These are phyloP conservation scores for Aspergillus sclerotialis DNA, from an alignment of 2,329 filamentous ascomycete genomes.

Conservation along the genomic window DNA sequence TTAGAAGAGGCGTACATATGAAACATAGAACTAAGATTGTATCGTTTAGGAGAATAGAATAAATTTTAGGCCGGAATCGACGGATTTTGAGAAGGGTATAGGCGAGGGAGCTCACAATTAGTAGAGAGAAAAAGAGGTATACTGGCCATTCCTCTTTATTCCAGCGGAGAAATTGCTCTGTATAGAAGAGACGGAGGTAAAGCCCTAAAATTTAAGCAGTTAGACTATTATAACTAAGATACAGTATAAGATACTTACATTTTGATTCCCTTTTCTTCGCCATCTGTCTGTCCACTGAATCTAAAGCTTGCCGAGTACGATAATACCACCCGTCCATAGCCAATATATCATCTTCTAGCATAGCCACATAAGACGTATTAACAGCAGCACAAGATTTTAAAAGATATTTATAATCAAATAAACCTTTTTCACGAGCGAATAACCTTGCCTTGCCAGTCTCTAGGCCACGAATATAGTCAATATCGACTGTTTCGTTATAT, in stretches of 20 bases:
- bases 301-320: constrained; percentile 31
- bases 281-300: constrained; percentile 24
- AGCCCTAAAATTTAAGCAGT: constrained; percentile 18
- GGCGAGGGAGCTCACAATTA: constrained; percentile 7
- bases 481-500: constrained; percentile 30
- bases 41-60: constrained; percentile 11
- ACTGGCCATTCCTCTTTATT: constrained; percentile 35
- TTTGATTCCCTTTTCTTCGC: constrained; percentile 15
- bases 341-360: constrained; percentile 43
- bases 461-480: constrained; percentile 28
- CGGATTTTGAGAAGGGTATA: constrained; percentile 7
- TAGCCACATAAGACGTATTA: constrained; percentile 34
- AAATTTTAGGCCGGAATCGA: constrained; percentile 3
- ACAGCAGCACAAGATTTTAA: constrained; percentile 33
- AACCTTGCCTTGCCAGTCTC: constrained; percentile 22
- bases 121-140: constrained; percentile 30
- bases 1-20: constrained; percentile 21
- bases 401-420: constrained; percentile 40
- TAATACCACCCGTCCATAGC: constrained; percentile 44
- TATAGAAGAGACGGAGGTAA: constrained; percentile 43
- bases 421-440: constrained; percentile 32
- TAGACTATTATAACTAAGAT: neutral
- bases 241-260: constrained; percentile 8
- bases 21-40: constrained; percentile 19
- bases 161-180: constrained; percentile 40